A percentile compares a stretch with the other conserved stretches of the same genome.
Evolutionary conservation across 495 filamentous ascomycete species (phyloP).

Genomic region (Bacidia gigantensis): DNA sequence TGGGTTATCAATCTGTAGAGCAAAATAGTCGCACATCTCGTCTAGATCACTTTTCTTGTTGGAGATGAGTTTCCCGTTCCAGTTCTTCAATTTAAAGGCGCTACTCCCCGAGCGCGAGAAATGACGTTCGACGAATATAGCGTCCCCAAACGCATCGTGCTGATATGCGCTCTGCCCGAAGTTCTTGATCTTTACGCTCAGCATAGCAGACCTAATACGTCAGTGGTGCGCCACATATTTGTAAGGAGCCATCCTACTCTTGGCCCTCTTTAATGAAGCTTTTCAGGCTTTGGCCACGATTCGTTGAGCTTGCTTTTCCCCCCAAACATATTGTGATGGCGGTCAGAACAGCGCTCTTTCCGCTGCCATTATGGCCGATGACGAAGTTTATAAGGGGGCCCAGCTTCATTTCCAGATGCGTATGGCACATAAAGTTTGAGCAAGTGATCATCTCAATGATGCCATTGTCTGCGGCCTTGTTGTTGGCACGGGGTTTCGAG

Average conservation of each 20-base stretch:
- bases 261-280: constrained; percentile 83
- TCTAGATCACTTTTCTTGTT: constrained; percentile 81
- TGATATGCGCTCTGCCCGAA: constrained; percentile 70
- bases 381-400: constrained; percentile 96
- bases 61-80: constrained; percentile 56
- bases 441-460: constrained; percentile 74
- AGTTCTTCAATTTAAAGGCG: constrained; percentile 76
- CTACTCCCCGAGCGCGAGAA: constrained; percentile 66
- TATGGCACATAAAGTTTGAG: constrained; percentile 92
- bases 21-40: constrained; percentile 82
- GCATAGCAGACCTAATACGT: constrained; percentile 22
- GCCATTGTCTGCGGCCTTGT: constrained; percentile 65
- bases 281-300: constrained; percentile 82
- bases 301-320: constrained; percentile 89
- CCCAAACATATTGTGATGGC: constrained; percentile 88
- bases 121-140: constrained; percentile 79
- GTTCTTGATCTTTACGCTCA: constrained; percentile 82
- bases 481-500: constrained; percentile 41
- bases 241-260: constrained; percentile 39
- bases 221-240: constrained; percentile 13
- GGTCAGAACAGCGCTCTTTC: constrained; percentile 96
- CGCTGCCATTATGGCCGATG: constrained; percentile 92
- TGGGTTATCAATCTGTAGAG: constrained; percentile 90
- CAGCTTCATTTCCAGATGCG: constrained; percentile 60
- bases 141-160: constrained; percentile 67